Base-by-base conservation (phyloP, 2,329 filamentous ascomycete genomes). In the Venturia oleaginea region DNA sequence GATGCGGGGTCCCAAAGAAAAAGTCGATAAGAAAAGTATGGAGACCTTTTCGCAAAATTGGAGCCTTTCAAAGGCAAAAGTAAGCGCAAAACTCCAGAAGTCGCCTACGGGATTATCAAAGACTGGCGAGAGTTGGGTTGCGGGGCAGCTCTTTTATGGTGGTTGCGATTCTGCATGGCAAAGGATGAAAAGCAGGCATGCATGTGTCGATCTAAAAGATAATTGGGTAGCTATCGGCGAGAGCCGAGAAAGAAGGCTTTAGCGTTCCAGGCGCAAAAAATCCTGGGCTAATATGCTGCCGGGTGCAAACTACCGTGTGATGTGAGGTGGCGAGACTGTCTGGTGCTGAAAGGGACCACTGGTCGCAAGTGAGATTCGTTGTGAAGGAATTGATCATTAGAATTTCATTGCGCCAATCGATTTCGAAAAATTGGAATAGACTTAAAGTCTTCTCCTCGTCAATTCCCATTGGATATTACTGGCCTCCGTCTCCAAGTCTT, bases 31-130 rank as follows among this genome's bases (percentile, higher is more conserved):
- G 46, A 57, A 57, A 57, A n/a, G 51, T 37, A 34, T 7, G 34
- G 2, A 32, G 6, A 30, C 11, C 24, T 17, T 3, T 8, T 27
- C 51, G 11, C 51, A n/a, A 34, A 10, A 43, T 64, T 68, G 73
- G 73, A 75, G 73, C 70, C 75, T 76, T 76, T 71, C 69, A 67
- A 59, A 66, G 55, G 55, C 65, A 65, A 69, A 68, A 70, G 72
- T 69, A 72, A 74, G 72, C 74, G 74, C 74, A 76, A 76, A 76
- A 75, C 74, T 75, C 74, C 73, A 68, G 67, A 76, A 76, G 74
- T 76, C 74, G 74, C 74, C 71, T 73, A 73, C 73, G 15, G 22
- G 13, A 34, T 57, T n/a, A 30, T 4, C 19, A 6, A 22, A 57
- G 51, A 57, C 51, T 34, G 30, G 17, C 2, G 30, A 10, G 30